Percentiles rank a stretch among this genome's conserved stretches.
Evolutionary conservation across 2,329 filamentous ascomycete species (phyloP).

Genomic region (Phyllosticta paracitricarpa): DNA sequence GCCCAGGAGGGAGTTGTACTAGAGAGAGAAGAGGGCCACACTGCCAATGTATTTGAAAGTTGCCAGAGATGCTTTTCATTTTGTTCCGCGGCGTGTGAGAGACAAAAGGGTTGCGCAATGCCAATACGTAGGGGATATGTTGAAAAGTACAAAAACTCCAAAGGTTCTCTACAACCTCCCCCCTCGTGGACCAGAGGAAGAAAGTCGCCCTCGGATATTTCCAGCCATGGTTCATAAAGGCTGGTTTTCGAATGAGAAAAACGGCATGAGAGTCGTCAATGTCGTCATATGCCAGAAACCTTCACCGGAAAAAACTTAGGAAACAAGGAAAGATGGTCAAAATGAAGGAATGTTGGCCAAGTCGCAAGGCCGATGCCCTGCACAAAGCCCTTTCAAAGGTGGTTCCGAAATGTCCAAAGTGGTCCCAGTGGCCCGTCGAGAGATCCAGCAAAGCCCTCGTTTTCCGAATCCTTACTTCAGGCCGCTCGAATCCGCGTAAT

Average conservation of each 20-base stretch:
- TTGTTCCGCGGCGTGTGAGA: not conserved
- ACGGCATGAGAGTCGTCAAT: constrained; percentile 8
- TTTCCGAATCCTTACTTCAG: not conserved
- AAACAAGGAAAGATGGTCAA: not conserved
- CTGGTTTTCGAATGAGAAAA: not conserved
- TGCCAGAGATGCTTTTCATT: not conserved
- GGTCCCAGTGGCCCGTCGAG: constrained; percentile 1
- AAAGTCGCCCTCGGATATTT: not conserved
- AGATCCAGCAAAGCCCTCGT: not conserved
- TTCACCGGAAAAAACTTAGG: not conserved
- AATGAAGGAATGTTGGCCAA: not conserved
- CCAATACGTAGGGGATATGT: constrained; percentile 1
- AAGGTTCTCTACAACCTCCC: not conserved
- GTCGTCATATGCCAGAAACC: constrained; percentile 9
- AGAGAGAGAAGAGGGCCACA: not conserved
- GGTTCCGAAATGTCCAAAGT: constrained; percentile 3
- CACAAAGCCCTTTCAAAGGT: not conserved
- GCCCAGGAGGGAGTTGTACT: not conserved
- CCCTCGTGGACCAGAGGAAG: not conserved
- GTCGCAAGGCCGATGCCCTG: not conserved
- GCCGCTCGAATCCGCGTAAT: not conserved
- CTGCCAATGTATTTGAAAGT: not conserved
- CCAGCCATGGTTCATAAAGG: constrained; percentile 7
- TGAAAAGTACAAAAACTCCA: constrained; percentile 8
- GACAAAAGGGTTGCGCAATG: not conserved